Evolutionary conservation across 768 basidiomycete genomes (phyloP), one percentile per base, ranked within the genome.

Genomic region (Hemileccinum rubropunctum): DNA sequence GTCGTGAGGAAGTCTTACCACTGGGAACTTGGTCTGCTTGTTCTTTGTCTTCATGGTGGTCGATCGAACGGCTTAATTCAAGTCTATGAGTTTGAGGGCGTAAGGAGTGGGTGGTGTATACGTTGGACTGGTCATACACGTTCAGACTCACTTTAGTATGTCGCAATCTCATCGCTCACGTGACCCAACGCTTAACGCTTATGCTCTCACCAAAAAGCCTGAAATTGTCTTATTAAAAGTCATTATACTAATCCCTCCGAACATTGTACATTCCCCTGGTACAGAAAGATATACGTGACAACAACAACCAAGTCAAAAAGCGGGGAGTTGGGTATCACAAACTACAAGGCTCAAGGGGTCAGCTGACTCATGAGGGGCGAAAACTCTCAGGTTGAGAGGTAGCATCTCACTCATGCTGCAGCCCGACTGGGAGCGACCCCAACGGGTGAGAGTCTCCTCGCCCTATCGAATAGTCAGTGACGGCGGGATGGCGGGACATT

Each of bases 21-120:
- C 90, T 8, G 92, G 91, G 61, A 95, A 95, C 59, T 91, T 90
- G 10, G 91, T 92, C 50, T 88, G 82, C 68, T 91, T 93, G 69
- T 91, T 91, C 71, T 90, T 91, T 62, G 89, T 90, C 74, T 91
- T 91, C 89, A 91, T 91, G 13, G 91, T 91, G 11, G 48, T 33
- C 35, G 45, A 32, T 34, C 17, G 23, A 9, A 14, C 7, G 9
- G 38, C 21, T 52, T 14, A 20, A 26, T 42, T 48, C 50, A 32
- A 43, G 26, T 38, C 13, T 17, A n/a, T 8, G 11, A 17, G 15
- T 13, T 35, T 3, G 32, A 38, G 38, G 34, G 38, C n/a, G 26
- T 8, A 21, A 13, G 34, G 28, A 34, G 34, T 30, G 37, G 23
- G 9, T 20, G 46, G 34, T 33, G 47, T 45, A 50, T 54, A 27